Evolutionary conservation across 1,139 yeast genomes (phyloP), one percentile per base, ranked within the genome.

Genomic region (Yamadazyma conglobata): DNA sequence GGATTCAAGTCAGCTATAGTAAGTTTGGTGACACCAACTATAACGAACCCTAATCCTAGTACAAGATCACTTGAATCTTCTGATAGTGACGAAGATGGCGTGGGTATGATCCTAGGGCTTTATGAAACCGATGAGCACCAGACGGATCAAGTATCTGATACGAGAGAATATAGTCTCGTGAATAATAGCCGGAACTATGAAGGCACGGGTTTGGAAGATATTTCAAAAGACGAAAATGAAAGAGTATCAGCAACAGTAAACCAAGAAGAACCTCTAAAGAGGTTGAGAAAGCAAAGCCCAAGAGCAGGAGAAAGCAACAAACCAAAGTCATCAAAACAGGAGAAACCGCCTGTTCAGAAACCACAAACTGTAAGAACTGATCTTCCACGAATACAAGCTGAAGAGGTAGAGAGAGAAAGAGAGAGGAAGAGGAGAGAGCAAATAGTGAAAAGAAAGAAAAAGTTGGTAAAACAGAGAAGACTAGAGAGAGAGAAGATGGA

Each of bases 1-100:
- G 35, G 40, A 18, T 24, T 42, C 6, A 42, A 40, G 24, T 30
- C 40, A 8, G 31, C 41, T 3, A 27, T 42, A 10, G 28, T 21
- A 5, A 34, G 25, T 16, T 27, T 40, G n/a, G 43, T 42, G n/a
- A 42, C 43, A 10, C 46, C 46, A 4, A 40, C 42, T 7, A 30
- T 42, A 7, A 40, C 46, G 12, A 42, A 42, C 19, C 46, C 44
- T 1, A 27, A 28, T 10, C 46, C 44, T 1, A 27, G 28, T 10
- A 17, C 35, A 9, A 26, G 13, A 18, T 27, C 10, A 10, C 5
- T 24, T 19, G 26, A 34, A n/a, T 28, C 26, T 24, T 11, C 20
- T 2, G 21, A 26, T 15, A 17, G 19, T 7, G 19, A 6, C 6
- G 22, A 28, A 4, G 20, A 24, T 14, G 32, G 30, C 10, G 19